These are phyloP conservation scores for Pseudocercospora fijiensis DNA, from an alignment of 2,329 filamentous ascomycete species.

Conservation along the genomic window DNA sequence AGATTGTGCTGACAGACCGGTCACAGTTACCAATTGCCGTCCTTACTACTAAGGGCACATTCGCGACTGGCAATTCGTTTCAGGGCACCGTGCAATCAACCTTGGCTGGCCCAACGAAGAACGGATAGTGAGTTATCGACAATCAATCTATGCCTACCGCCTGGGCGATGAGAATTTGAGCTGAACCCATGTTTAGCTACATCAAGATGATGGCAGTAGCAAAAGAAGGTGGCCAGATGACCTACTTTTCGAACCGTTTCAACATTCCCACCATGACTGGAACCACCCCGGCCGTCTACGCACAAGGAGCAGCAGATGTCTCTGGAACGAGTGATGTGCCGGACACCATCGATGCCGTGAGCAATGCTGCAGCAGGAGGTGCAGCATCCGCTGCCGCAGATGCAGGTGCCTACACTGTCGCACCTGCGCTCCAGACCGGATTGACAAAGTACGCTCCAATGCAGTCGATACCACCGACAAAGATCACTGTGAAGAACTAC, in stretches of 20 bases:
- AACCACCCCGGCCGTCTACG: slow-evolving; percentile 50
- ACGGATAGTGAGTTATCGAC: slow-evolving; percentile 55
- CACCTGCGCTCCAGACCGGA: slow-evolving; percentile 58
- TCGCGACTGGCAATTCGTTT: slow-evolving; percentile 17
- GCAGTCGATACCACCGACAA: slow-evolving; percentile 59
- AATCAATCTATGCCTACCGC: not conserved
- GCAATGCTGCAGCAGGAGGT: slow-evolving; percentile 26
- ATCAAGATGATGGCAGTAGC: slow-evolving; percentile 59
- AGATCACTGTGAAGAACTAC: slow-evolving; percentile 55
- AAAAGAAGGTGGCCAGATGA: slow-evolving; percentile 55
- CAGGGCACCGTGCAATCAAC: slow-evolving; percentile 23
- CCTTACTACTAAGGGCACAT: slow-evolving; percentile 13
- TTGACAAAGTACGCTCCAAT: slow-evolving; percentile 61
- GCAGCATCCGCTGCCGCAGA: slow-evolving; percentile 24
- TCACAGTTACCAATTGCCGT: slow-evolving; percentile 22
- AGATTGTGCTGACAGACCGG: not conserved
- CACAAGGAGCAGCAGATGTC: slow-evolving; percentile 38
- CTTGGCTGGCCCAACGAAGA: slow-evolving; percentile 41
- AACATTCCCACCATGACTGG: slow-evolving; percentile 65
- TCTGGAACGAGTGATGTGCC: slow-evolving; percentile 42
- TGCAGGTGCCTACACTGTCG: slow-evolving; percentile 39
- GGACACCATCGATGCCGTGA: slow-evolving; percentile 37
- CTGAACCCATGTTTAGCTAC: slow-evolving; percentile 47
- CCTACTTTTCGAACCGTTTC: slow-evolving; percentile 64
- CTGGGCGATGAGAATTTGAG: not conserved